phyloP scores from a whole-genome alignment of 495 filamentous ascomycete genomes.

The Trichoderma gamsii region DNA sequence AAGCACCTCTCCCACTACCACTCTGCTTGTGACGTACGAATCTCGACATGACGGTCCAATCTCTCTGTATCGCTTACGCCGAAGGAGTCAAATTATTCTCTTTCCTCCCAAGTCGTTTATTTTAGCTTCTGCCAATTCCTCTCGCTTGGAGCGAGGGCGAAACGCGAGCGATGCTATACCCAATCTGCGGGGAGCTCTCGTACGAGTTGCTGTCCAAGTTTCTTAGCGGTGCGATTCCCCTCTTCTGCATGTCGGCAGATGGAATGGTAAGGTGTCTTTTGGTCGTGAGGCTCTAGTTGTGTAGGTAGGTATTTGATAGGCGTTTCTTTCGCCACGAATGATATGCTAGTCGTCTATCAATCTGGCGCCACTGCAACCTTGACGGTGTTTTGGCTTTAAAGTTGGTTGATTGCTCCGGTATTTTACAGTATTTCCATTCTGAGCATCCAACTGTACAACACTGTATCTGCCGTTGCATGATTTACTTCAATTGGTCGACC shows the following conservation, averaged over 20 bases:
- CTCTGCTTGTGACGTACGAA: background rate
- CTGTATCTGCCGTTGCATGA: too few species aligned
- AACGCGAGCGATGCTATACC: background rate
- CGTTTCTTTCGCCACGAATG: too few species aligned
- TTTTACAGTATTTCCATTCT: too few species aligned
- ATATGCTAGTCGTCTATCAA: background rate
- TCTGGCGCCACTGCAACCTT: too few species aligned
- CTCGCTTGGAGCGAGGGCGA: background rate
- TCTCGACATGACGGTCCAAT: background rate
- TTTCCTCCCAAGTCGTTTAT: background rate
- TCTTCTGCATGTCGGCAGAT: conserved; percentile 9
- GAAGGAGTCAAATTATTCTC: background rate
- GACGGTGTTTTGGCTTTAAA: too few species aligned
- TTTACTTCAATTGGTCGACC: too few species aligned
- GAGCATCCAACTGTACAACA: too few species aligned
- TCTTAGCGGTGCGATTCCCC: background rate
- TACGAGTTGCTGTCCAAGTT: background rate
- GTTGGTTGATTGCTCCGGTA: too few species aligned
- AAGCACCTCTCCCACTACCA: background rate
- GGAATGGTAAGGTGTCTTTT: background rate
- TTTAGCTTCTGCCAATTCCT: background rate
- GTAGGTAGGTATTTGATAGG: too few species aligned
- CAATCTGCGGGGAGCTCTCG: background rate
- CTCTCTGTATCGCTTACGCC: conserved; percentile 7
- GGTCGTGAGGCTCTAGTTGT: background rate